Conservation (phyloP, 2,329 filamentous ascomycete species). For the Fusarium poae region DNA sequence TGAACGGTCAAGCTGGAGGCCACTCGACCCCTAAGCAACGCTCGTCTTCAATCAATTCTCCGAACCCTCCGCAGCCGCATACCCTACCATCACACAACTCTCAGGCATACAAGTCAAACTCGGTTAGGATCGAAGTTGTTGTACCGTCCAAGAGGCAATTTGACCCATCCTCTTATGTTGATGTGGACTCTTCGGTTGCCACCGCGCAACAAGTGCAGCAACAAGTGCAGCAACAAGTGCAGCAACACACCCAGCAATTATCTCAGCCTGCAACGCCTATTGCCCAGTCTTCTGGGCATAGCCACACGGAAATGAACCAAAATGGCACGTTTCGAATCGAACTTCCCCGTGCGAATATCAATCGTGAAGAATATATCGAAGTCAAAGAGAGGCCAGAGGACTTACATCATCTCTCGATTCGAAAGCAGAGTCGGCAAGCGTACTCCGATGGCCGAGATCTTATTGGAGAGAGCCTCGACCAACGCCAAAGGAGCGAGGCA, state of each 20-base stretch:
- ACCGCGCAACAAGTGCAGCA: slow-evolving; percentile 27
- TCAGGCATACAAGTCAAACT: slow-evolving; percentile 54
- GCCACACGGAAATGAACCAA: slow-evolving; percentile 27
- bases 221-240: slow-evolving; percentile 18
- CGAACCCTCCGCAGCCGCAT: slow-evolving; percentile 30
- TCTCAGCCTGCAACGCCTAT: slow-evolving; percentile 20
- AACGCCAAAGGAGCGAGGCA: slow-evolving; percentile 83
- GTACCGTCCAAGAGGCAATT: slow-evolving; percentile 61
- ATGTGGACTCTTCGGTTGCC: slow-evolving; percentile 45
- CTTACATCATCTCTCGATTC: slow-evolving; percentile 62
- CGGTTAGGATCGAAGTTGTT: slow-evolving; percentile 61
- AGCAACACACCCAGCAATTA: slow-evolving; percentile 21
- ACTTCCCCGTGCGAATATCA: slow-evolving; percentile 59
- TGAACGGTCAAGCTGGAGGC: slow-evolving; percentile 55
- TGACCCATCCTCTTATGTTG: slow-evolving; percentile 55
- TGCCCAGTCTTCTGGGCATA: slow-evolving; percentile 9
- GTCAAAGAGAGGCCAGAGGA: slow-evolving; percentile 62
- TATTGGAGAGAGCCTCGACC: slow-evolving; percentile 76
- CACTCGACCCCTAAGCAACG: slow-evolving; percentile 39
- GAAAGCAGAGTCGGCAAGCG: slow-evolving; percentile 67
- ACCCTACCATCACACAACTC: slow-evolving; percentile 38
- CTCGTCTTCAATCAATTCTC: slow-evolving; percentile 41
- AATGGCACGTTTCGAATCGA: slow-evolving; percentile 61
- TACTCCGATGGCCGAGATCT: slow-evolving; percentile 67
- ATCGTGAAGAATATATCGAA: slow-evolving; percentile 66